Conservation (phyloP, 1,284 basidiomycete species). For the Kalmanozyma brasiliensis region DNA sequence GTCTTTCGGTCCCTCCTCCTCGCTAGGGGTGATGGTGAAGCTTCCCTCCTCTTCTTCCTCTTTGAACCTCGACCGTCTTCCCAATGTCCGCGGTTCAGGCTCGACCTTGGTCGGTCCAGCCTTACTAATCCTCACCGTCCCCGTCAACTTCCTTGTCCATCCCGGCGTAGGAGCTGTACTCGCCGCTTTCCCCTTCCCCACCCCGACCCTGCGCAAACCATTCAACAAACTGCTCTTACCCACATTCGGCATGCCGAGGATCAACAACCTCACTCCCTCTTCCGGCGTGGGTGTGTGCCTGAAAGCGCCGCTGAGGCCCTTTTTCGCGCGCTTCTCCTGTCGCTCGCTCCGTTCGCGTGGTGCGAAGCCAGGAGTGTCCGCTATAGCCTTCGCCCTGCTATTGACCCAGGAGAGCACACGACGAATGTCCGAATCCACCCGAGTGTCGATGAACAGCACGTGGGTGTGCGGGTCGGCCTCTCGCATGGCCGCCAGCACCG, state of each 20-base stretch:
- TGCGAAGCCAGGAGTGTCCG: slow-evolving; percentile 8
- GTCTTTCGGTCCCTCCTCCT: slow-evolving; percentile 76
- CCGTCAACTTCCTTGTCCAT: slow-evolving; percentile 64
- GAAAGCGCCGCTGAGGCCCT: slow-evolving; percentile 64
- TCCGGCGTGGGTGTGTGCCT: slow-evolving; percentile 63
- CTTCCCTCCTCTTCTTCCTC: slow-evolving; percentile 4
- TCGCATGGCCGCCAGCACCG: slow-evolving; percentile 69
- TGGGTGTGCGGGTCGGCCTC: slow-evolving; percentile 69
- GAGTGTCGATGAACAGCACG: slow-evolving; percentile 72
- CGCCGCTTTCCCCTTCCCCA: slow-evolving; percentile 86
- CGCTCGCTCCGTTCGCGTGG: slow-evolving; percentile 14
- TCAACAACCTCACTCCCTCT: slow-evolving; percentile 61
- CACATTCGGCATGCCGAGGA: slow-evolving; percentile 92
- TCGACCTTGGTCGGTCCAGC: slow-evolving; percentile 35
- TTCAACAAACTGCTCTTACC: slow-evolving; percentile 96
- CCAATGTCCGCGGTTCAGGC: slow-evolving; percentile 3
- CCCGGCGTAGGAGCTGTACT: slow-evolving; percentile 84
- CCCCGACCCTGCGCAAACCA: slow-evolving; percentile 86
- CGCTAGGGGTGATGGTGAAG: not conserved
- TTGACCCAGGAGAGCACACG: slow-evolving; percentile 69
- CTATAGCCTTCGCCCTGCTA: slow-evolving; percentile 31
- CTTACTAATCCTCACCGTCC: slow-evolving; percentile 64
- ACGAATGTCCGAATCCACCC: slow-evolving; percentile 70
- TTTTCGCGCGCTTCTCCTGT: slow-evolving; percentile 35
- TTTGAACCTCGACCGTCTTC: slow-evolving; percentile 1